Base-by-base conservation (phyloP, 2,329 filamentous ascomycete species). In the Colletotrichum musae region DNA sequence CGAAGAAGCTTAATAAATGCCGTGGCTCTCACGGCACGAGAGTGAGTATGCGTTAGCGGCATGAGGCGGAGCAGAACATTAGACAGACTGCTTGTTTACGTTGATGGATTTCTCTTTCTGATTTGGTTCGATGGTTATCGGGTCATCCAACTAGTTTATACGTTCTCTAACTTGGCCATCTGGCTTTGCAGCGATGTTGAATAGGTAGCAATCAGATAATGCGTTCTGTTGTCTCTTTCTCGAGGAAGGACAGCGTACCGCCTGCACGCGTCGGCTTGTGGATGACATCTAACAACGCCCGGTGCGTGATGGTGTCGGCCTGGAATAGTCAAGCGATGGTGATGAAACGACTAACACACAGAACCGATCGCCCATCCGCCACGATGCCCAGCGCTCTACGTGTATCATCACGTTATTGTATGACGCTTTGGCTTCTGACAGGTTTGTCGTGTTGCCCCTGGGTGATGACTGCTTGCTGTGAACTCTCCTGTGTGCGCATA, bases 171-270 rank as follows among this genome's bases (percentile, higher is more conserved):
- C 66, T 59, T 51, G 61, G 41, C 66, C 61, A n/a, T 21, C 47
- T 24, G 62, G 48, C 53, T 51, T 16, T 66, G 28, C 67, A 70
- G 66, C 70, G 62, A 58, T 61, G 50, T 69, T 60, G 48, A 59
- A 54, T 70, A 67, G 66, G 57, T 71, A 71, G 70, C 70, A 71
- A 71, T 71, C 52, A 64, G 61, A 70, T 61, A 67, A 32, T 70
- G 57, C 59, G 60, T 70, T 66, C 53, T 67, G 70, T 64, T 70
- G 67, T 70, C 67, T 70, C 67, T 67, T 70, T 70, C 67, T 43
- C 28, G 47, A 50, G 67, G 57, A 67, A 70, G 62, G 67, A 70
- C 67, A 70, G 67, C 67, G 62, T 61, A 47, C 48, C 67, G 67
- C 67, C 65, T 36, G 48, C 58, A n/a, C 63, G 67, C 62, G 67